Conservation (phyloP, 257 asterid genomes). For the Thymus quinquecostatus region DNA sequence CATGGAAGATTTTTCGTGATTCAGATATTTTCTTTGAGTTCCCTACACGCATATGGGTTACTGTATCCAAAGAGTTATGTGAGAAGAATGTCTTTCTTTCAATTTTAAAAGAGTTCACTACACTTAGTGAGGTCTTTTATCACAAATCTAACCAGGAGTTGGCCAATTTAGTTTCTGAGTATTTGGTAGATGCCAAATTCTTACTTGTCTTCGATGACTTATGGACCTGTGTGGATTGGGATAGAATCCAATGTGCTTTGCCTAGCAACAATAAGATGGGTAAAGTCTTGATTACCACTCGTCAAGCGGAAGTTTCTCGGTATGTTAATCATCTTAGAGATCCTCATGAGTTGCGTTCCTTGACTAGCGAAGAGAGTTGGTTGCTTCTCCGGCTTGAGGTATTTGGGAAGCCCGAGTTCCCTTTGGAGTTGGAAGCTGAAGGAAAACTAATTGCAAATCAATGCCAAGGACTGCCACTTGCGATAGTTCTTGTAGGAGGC, state of each 20-base stretch:
- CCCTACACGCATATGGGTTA: conserved; percentile 33
- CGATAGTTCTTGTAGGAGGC: conserved; percentile 46
- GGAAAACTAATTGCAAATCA: conserved; percentile 23
- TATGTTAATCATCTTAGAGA: background rate
- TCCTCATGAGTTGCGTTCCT: conserved; percentile 33
- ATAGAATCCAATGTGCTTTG: conserved; percentile 29
- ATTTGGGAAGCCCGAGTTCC: conserved; percentile 24
- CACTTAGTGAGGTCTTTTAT: background rate
- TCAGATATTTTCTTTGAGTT: background rate
- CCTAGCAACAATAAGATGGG: conserved; percentile 20
- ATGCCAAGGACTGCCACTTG: conserved; percentile 43
- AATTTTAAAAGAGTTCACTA: conserved; percentile 7
- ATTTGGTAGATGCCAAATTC: conserved; percentile 9
- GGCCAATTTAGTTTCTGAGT: background rate
- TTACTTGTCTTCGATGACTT: conserved; percentile 43
- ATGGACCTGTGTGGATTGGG: conserved; percentile 26
- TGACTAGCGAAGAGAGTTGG: conserved; percentile 26
- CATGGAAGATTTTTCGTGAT: background rate
- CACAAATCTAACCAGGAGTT: background rate
- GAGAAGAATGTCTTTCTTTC: background rate
- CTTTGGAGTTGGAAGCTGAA: conserved; percentile 12
- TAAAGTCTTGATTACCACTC: conserved; percentile 44
- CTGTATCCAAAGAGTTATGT: conserved; percentile 27
- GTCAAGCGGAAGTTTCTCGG: conserved; percentile 26
- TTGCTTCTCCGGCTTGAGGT: conserved; percentile 34